Base-by-base conservation (phyloP, 2,329 filamentous ascomycete species). In the Leptographium radiaticola region DNA sequence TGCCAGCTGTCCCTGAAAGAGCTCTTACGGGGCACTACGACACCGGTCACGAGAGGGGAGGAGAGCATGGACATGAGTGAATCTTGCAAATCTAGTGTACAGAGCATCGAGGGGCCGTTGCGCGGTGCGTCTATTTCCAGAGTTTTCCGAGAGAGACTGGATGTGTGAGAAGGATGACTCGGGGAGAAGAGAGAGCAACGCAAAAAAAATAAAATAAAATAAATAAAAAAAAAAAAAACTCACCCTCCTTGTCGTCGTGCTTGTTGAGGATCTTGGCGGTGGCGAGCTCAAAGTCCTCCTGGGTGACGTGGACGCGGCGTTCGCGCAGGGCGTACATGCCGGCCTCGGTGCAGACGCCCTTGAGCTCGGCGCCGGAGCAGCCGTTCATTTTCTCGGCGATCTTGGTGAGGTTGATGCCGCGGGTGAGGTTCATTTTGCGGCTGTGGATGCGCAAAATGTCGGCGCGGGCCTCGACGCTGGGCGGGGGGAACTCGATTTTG, bases 341-440 rank as follows among this genome's bases (percentile, higher is more conserved):
- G 3, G 93, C 89, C 71, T 98, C 93, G 47, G 93, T 98, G 70
- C 93, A 98, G 49, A 98, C 93, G 74, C 93, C 93, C 81, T 98
- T 98, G 63, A 98, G 73, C 72, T 98, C 93, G 53, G 93, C 93
- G 57, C 93, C 93, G 4, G 90, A 96, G 71, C 93, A 98, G 51
- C 93, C 93, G 65, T 96, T 96, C 93, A 98, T 98, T 81, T 97
- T 97, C 77, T 98, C 93, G 34, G 93, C 93, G 63, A 97, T 95
- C 82, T 98, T 98, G 64, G 81, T 95, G 60, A 98, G 75, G 72
- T 98, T 95, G 75, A 98, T 97, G 52, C 93, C 93, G 65, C 93
- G 82, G 15, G 93, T 98, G 63, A 98, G 71, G 73, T 98, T 98
- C 93, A 98, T 98, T 72, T 90, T 95, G 64, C 93, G 83, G 63